These are phyloP conservation scores for Malus hybrid DNA, from an alignment of 331 rosid species.

Conservation along the genomic window DNA sequence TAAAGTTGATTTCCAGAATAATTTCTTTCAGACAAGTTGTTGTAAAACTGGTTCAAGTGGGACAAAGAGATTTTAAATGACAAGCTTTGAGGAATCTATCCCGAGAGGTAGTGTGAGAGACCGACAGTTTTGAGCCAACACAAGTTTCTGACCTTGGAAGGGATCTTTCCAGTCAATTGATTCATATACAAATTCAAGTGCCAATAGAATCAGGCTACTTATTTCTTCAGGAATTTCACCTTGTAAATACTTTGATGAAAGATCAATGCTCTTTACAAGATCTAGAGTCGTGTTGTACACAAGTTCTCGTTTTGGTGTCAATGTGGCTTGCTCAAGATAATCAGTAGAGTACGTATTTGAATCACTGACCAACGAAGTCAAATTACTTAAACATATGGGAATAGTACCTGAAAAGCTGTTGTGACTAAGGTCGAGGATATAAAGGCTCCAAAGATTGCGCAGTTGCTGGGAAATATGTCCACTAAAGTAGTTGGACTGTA, in stretches of 20 bases:
- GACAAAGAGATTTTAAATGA: not conserved
- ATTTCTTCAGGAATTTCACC: slow-evolving; percentile 25
- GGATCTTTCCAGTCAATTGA: slow-evolving; percentile 9
- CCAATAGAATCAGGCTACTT: not conserved
- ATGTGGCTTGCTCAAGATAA: not conserved
- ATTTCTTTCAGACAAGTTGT: not conserved
- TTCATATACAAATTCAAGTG: slow-evolving; percentile 25
- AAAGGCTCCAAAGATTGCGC: no score
- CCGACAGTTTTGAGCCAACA: not conserved
- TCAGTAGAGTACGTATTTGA: no score
- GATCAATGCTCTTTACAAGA: slow-evolving; percentile 6
- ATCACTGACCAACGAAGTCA: not conserved
- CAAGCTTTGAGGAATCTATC: not conserved
- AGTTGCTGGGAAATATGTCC: no score
- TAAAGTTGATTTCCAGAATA: not conserved
- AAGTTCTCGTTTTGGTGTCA: slow-evolving; percentile 1
- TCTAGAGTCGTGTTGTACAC: not conserved
- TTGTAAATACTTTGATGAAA: slow-evolving; percentile 13
- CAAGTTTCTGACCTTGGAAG: not conserved
- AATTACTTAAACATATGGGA: slow-evolving; percentile 1
- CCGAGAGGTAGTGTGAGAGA: not conserved
- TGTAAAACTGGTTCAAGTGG: slow-evolving; percentile 5
- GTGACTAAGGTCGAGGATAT: no score
- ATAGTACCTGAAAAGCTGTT: not conserved
- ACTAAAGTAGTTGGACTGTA: no score